Evolutionary conservation across 352 stramenopile genomes (phyloP).

Genomic region (Pythium aquatile): DNA sequence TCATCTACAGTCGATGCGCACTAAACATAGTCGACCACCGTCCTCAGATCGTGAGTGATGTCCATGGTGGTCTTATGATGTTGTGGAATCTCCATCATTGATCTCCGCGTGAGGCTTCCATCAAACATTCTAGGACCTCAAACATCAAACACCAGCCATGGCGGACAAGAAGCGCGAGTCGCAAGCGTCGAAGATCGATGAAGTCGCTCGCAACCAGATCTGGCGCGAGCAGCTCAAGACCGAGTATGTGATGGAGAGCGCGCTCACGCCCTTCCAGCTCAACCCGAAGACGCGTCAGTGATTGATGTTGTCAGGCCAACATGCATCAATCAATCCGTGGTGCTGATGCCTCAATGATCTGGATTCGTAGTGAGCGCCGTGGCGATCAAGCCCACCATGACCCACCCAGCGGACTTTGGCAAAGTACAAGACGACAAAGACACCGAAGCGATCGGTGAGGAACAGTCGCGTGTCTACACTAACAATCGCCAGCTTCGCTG

Average conservation of each 20-base stretch:
- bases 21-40: background rate
- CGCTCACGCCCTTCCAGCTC: conserved; percentile 77
- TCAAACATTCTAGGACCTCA: background rate
- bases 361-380: conserved; percentile 62
- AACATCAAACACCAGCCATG: conserved; percentile 31
- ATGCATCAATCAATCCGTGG: background rate
- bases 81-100: background rate
- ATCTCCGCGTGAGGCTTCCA: background rate
- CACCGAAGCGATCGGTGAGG: conserved; percentile 49
- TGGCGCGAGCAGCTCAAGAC: conserved; percentile 87
- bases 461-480: too few relatives aligned
- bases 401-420: conserved; percentile 70
- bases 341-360: background rate
- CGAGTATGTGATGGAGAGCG: conserved; percentile 75
- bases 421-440: conserved; percentile 52
- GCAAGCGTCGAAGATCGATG: conserved; percentile 78
- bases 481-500: background rate
- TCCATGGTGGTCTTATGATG: background rate
- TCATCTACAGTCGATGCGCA: background rate
- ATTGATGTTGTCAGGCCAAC: background rate
- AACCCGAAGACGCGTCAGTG: conserved; percentile 76
- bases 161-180: conserved; percentile 77
- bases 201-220: conserved; percentile 86
- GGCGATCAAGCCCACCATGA: conserved; percentile 72
- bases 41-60: conserved; percentile 4